These are phyloP conservation scores for Linnemannia elongata DNA, from an alignment of 192 early-diverging fungal genomes.

Conservation along the genomic window DNA sequence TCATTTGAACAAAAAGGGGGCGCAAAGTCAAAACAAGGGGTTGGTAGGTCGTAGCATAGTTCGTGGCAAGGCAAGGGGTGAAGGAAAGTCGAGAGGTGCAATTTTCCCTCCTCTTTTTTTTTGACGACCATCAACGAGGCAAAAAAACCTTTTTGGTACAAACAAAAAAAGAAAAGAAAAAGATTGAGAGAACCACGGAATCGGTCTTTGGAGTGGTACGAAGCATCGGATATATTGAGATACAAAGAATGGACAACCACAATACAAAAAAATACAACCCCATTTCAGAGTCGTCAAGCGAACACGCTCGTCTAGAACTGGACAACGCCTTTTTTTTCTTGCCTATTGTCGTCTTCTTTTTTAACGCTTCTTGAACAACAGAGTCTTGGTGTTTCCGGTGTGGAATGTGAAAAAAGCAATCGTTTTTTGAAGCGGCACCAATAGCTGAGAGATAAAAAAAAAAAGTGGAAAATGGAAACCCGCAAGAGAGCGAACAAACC, in stretches of 20 bases:
- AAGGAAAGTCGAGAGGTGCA: neutral
- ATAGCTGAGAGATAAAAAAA: neutral
- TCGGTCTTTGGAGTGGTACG: neutral
- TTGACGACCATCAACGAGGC: no score
- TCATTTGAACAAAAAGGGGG: neutral
- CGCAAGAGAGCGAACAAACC: neutral
- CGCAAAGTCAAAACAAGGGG: neutral
- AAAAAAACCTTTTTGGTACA: no score
- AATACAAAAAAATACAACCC: neutral
- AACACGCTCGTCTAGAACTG: neutral
- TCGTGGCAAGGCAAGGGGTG: neutral
- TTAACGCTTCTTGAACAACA: no score
- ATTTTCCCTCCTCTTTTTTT: neutral
- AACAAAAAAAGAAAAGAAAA: neutral
- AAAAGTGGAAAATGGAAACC: neutral
- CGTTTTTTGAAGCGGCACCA: conserved; percentile 21
- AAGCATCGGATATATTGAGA: neutral
- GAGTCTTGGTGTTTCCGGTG: neutral
- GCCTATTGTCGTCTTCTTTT: no score
- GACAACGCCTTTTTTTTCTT: no score
- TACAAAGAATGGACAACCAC: neutral
- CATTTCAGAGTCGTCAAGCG: no score
- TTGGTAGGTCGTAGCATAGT: neutral
- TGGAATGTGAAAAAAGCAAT: neutral
- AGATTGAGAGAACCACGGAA: neutral